Conservation (phyloP, 164 flowering plant genomes). For the Dillenia suffruticosa region DNA sequence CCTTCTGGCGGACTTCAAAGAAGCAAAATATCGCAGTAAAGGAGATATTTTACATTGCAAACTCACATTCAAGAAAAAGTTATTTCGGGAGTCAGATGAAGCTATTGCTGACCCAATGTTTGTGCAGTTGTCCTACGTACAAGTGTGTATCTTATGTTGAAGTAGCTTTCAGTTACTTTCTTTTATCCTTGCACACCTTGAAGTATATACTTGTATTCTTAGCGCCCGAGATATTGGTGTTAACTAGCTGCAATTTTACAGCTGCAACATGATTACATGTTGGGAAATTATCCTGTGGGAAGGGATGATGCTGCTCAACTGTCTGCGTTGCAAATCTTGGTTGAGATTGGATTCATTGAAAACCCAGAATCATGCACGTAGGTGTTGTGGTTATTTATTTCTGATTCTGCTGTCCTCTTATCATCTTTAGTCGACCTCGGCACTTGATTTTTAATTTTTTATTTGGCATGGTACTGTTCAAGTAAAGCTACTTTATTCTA, state of each 20-base stretch:
- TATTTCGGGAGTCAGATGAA: constrained; percentile 99
- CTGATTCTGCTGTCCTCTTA: neutral
- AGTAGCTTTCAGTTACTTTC: neutral
- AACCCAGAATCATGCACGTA: constrained; percentile 85
- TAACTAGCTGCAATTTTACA: constrained; percentile 25
- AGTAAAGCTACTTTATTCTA: no score
- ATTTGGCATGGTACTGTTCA: no score
- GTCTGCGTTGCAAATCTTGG: constrained; percentile 92
- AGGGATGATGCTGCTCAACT: constrained; percentile 97
- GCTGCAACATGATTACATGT: constrained; percentile 97
- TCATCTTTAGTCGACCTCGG: no score
- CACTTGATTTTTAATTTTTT: no score
- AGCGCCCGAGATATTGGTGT: constrained; percentile 5
- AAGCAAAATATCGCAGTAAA: constrained; percentile 87
- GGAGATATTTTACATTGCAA: constrained; percentile 97
- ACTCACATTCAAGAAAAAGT: constrained; percentile 74
- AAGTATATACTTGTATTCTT: neutral
- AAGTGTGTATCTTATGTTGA: constrained; percentile 39
- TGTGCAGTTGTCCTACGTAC: constrained; percentile 90
- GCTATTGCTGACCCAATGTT: constrained; percentile 91
- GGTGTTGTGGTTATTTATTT: constrained; percentile 22
- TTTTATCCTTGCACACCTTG: no score
- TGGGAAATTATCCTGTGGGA: constrained; percentile 99
- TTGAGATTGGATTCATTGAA: constrained; percentile 77
- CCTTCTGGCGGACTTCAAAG: constrained; percentile 89